Conservation (phyloP, 768 basidiomycete species). For the Exidia glandulosa region DNA sequence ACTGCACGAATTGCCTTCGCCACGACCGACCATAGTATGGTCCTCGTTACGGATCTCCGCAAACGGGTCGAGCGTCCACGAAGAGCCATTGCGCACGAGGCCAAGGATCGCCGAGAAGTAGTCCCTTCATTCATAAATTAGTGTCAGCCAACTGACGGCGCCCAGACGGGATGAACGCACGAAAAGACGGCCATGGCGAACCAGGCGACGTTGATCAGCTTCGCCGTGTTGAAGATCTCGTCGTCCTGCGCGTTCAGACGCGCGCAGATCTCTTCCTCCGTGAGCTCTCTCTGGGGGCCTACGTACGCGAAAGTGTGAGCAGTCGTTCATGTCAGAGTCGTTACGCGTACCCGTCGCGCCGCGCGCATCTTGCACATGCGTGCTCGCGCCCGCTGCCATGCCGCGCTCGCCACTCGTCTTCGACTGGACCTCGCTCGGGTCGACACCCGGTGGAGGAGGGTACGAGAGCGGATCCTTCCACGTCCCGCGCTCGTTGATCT, state of each 20-base stretch:
- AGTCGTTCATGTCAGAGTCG: no score
- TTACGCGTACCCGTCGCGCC: no score
- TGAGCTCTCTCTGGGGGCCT: neutral
- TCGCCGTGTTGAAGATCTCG: conserved; percentile 75
- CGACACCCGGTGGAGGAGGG: neutral
- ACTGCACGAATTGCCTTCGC: conserved; percentile 67
- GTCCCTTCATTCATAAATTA: conserved; percentile 35
- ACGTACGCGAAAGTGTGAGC: no score
- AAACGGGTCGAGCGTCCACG: conserved; percentile 65
- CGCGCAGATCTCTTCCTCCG: neutral
- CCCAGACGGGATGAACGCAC: no score
- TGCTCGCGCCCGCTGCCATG: neutral
- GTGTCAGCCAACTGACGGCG: no score
- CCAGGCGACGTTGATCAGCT: conserved; percentile 22
- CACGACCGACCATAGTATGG: conserved; percentile 30
- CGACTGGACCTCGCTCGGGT: neutral
- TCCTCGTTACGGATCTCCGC: conserved; percentile 20
- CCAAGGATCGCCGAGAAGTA: conserved; percentile 76
- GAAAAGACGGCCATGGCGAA: conserved; percentile 43
- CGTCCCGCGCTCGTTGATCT: conserved; percentile 67
- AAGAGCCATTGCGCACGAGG: conserved; percentile 61
- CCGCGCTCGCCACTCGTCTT: neutral
- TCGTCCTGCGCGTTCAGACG: conserved; percentile 35
- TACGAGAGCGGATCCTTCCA: conserved; percentile 39
- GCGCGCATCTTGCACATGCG: neutral